phyloP scores from a whole-genome alignment of 1,139 yeast species.

The Pichia sp. region DNA sequence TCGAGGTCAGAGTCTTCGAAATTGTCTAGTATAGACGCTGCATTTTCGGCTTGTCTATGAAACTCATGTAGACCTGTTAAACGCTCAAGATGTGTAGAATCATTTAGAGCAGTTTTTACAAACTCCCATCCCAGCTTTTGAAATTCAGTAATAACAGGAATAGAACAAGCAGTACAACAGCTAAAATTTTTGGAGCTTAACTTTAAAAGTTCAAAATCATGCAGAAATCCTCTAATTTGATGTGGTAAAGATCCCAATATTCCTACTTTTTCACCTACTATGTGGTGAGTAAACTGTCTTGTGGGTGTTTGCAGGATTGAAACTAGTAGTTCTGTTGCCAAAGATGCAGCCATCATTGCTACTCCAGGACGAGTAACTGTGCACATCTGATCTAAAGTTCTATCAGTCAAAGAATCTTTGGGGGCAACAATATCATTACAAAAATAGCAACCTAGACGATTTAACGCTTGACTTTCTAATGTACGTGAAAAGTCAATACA shows the following conservation, averaged over 20 bases:
- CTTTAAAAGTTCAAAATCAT: constrained; percentile 54
- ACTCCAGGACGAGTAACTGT: constrained; percentile 97
- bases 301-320: constrained; percentile 64
- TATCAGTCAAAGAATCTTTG: constrained; percentile 69
- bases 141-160: constrained; percentile 45
- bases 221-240: constrained; percentile 80
- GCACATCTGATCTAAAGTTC: constrained; percentile 95
- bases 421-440: constrained; percentile 97
- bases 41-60: constrained; percentile 64
- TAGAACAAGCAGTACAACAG: constrained; percentile 82
- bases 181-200: constrained; percentile 65
- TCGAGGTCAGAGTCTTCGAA: constrained; percentile 32
- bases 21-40: constrained; percentile 40
- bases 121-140: constrained; percentile 67
- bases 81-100: constrained; percentile 60
- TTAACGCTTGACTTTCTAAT: constrained; percentile 21
- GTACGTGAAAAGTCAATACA: constrained; percentile 23
- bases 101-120: constrained; percentile 59
- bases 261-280: constrained; percentile 23
- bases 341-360: constrained; percentile 78
- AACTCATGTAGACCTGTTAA: constrained; percentile 70
- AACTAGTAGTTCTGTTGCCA: constrained; percentile 78
- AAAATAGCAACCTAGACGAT: constrained; percentile 79
- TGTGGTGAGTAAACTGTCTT: constrained; percentile 40
- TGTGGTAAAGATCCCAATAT: constrained; percentile 75